These are phyloP conservation scores for Chrysoporthe deuterocubensis DNA, from an alignment of 2,329 filamentous ascomycete genomes.

Conservation along the genomic window DNA sequence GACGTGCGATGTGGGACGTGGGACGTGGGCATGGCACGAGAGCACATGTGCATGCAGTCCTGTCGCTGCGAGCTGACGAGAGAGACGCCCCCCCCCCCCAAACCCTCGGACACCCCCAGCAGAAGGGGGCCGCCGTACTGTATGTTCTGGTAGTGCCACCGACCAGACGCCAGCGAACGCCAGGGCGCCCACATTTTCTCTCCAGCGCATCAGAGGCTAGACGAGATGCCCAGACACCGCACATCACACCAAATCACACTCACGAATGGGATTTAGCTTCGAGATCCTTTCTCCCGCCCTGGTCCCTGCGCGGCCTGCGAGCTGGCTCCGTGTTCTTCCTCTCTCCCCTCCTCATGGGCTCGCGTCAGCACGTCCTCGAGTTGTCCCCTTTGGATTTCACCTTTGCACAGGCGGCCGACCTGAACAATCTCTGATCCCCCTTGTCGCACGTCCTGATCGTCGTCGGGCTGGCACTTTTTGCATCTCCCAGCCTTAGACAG, in stretches of 20 bases:
- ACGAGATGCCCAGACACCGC: constrained; percentile 1
- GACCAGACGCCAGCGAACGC: constrained; percentile 12
- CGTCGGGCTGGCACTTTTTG: constrained; percentile 1
- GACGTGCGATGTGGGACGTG: neutral
- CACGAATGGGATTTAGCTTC: constrained; percentile 9
- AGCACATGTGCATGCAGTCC: neutral
- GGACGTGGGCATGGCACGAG: neutral
- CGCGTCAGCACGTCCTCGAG: neutral
- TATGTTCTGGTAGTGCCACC: neutral
- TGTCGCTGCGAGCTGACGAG: neutral
- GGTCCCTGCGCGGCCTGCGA: neutral
- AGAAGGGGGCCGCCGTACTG: no score
- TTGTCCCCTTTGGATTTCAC: neutral
- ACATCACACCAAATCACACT: constrained; percentile 10
- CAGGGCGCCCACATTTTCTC: constrained; percentile 19
- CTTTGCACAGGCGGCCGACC: neutral
- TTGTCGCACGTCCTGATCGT: neutral
- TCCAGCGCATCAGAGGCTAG: constrained; percentile 12
- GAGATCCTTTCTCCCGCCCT: neutral
- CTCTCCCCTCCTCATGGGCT: neutral
- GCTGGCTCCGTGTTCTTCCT: neutral
- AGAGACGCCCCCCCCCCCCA: neutral
- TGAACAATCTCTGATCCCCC: neutral
- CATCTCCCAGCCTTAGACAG: constrained; percentile 1
- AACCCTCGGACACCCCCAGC: no score